Base-by-base conservation (phyloP, 441 rosid species). In the Populus hybrid region DNA sequence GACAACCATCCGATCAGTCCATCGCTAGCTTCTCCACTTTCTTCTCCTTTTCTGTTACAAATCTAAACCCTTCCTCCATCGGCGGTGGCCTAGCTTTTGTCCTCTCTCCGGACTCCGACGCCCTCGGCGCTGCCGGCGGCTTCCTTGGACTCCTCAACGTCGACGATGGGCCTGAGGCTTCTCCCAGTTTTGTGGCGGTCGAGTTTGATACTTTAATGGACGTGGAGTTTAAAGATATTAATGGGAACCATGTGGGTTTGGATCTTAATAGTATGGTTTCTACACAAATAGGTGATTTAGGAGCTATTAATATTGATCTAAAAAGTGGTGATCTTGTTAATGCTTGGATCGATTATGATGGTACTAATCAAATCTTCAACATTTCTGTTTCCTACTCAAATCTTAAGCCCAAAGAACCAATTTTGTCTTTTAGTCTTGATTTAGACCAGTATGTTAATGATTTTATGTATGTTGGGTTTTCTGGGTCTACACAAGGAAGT, bases 51-150 rank as follows among this genome's bases (percentile, higher is more conserved):
- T 85, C 92, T 0, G 85, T 96, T 5, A 79, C 76, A 6, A 93
- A 94, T 72, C 81, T 96, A 1, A 94, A 96, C 75, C 99, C 99
- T 0, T 87, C 97, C 8, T 96, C 99, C 4, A 93, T 93, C 80
- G 99, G 99, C 40, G 98, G 97, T 12, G 99, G 99, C n/a, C 86
- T 96, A 50, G 95, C 99, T 21, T 96, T 96, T 79, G 89, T 96
- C 67, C 86, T 96, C 79, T 78, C 95, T 20, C 88, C 97, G 4
- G 93, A 90, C 34, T 83, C 80, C 9, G 97, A 90, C 18, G 78
- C 81, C 80, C 67, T 96, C 32, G 99, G 99, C 57, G 85, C 87
- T 57, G 84, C 85, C 68, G 98, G 98, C 38, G 98, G 94, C 34
- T 90, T 83, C 35, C 86, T 96, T 10, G 99, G 99, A 0, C 86